These are phyloP conservation scores for Triticum urartu DNA, from an alignment of 176 grass and related monocot genomes.

Conservation along the genomic window DNA sequence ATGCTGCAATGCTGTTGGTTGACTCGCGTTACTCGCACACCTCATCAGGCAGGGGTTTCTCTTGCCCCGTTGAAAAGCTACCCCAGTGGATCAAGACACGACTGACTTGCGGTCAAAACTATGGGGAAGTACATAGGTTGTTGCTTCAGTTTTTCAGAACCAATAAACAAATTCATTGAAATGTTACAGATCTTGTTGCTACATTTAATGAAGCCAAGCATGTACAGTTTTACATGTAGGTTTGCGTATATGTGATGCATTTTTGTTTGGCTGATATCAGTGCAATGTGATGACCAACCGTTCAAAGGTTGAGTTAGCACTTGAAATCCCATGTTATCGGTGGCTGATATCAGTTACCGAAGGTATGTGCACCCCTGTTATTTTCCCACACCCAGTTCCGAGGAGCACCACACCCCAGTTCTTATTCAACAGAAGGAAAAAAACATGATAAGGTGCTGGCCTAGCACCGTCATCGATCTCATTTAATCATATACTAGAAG, in stretches of 20 bases:
- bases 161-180: conserved; percentile 52
- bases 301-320: too few species aligned
- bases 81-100: conserved; percentile 86
- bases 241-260: neutral
- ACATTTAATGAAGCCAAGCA: conserved; percentile 8
- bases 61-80: conserved; percentile 66
- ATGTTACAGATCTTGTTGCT: neutral
- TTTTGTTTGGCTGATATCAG: neutral
- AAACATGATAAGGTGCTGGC: too few species aligned
- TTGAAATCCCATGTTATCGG: too few species aligned
- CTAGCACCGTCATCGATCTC: too few species aligned
- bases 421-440: too few species aligned
- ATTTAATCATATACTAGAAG: too few species aligned
- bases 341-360: too few species aligned
- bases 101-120: conserved; percentile 59
- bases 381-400: too few species aligned
- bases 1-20: conserved; percentile 90
- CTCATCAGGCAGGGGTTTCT: conserved; percentile 35
- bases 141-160: conserved; percentile 78
- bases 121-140: conserved; percentile 76
- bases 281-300: neutral
- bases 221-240: neutral
- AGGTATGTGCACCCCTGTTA: too few species aligned
- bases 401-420: too few species aligned
- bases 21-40: conserved; percentile 61